Evolutionary conservation across 768 basidiomycete genomes (phyloP), one percentile per base, ranked within the genome.

Genomic region (Russula sp.): DNA sequence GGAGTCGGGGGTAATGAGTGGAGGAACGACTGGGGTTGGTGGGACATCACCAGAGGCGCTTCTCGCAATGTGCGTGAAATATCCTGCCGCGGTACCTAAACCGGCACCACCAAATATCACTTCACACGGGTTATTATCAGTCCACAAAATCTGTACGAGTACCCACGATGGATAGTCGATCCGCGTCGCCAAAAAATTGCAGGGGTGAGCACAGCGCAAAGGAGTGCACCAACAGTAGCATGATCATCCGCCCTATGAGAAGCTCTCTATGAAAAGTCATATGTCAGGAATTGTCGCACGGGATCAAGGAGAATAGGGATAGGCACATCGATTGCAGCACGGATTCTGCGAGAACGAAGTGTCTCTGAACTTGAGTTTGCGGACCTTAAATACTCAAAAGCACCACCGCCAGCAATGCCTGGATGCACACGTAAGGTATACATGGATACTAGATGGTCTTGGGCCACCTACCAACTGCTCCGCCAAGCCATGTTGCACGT

Each of bases 151-250:
- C n/a, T 38, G 29, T n/a, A 45, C 18, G 25, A 34, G 41, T 35
- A 71, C 79, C 57, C 68, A 90, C 89, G 68, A 66, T 90, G 83
- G n/a, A 84, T 73, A 16, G 77, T 70, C 38, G 73, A 76, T 36
- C 86, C 87, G 56, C 80, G 79, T 52, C 81, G 90, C 87, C 88
- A 92, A 53, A 91, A 76, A 34, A 90, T 56, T 3, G 88, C 86
- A 3, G 90, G 86, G 5, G 79, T 81, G 3, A 91, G 70, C 14
- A 87, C 79, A 16, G 81, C 81, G 59, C 78, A 80, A 22, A 93
- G 72, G 50, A 91, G 68, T 20, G 79, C 78, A 29, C 90, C 90
- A 49, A 92, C 87, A 2, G 83, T 89, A 22, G 87, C 79, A 69
- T 89, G 85, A 70, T 92, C 90, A 58, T 90, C 83, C 50, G 79